Evolutionary conservation across 2,329 filamentous ascomycete species (phyloP).

Genomic region (Zymoseptoria ardabiliae): DNA sequence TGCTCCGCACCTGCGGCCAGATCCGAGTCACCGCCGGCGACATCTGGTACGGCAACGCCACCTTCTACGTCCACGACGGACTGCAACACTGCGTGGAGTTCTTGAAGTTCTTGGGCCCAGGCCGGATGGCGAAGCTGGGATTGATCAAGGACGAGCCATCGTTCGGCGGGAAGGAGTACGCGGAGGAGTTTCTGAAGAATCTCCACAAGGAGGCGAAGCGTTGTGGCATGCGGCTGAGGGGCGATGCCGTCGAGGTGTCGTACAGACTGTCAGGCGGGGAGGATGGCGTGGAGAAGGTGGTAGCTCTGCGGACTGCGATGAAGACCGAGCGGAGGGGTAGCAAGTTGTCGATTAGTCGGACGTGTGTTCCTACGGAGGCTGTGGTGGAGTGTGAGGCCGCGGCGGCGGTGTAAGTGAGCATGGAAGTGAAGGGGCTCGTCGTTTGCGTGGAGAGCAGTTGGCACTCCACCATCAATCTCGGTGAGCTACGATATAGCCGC

Average conservation of each 20-base stretch:
- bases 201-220: not conserved
- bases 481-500: not conserved
- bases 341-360: not conserved
- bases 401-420: not conserved
- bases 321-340: not conserved
- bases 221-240: not conserved
- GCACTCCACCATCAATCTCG: not conserved
- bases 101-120: not conserved
- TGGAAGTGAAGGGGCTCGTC: not conserved
- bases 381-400: not conserved
- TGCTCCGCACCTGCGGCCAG: not conserved
- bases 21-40: not conserved
- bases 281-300: not conserved
- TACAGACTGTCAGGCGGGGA: not conserved
- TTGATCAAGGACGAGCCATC: not conserved
- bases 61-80: conserved; percentile 5
- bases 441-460: too few species aligned
- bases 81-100: conserved; percentile 11
- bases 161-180: not conserved
- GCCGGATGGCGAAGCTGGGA: not conserved
- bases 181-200: not conserved
- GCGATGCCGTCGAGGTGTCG: not conserved
- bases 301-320: not conserved
- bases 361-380: not conserved
- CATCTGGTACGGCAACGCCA: not conserved